These are phyloP conservation scores for Microbotryum intermedium DNA, from an alignment of 1,284 basidiomycete species.

Conservation along the genomic window DNA sequence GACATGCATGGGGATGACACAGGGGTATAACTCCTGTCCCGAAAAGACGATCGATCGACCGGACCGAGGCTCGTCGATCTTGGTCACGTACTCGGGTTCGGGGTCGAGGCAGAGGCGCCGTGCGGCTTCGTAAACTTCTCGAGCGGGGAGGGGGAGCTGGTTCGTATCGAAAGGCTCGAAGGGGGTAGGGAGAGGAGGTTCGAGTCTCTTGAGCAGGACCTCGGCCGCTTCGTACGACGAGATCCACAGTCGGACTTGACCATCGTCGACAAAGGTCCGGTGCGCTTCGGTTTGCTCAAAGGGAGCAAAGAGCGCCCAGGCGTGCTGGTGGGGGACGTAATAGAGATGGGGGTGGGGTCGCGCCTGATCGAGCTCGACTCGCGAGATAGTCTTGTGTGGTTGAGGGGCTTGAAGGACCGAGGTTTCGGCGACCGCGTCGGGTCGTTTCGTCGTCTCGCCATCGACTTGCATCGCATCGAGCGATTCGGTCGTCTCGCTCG, in stretches of 20 bases:
- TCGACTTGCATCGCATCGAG: neutral
- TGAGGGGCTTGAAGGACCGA: neutral
- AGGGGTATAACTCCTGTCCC: constrained; percentile 6
- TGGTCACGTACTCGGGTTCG: no score
- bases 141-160: no score
- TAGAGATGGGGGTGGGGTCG: constrained; percentile 20
- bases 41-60: constrained; percentile 1
- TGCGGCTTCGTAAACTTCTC: no score
- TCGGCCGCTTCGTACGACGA: neutral
- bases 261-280: no score
- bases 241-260: neutral
- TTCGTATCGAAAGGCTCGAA: neutral
- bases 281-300: neutral
- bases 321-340: constrained; percentile 12
- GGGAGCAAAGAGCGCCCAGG: constrained; percentile 13
- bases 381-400: constrained; percentile 7
- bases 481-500: neutral
- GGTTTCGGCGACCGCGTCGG: neutral
- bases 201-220: neutral
- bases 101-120: no score
- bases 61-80: no score
- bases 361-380: constrained; percentile 7
- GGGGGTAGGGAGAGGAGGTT: neutral
- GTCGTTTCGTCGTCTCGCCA: neutral
- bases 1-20: constrained; percentile 3